A percentile compares a stretch with the other conserved stretches of the same genome.
These are phyloP conservation scores for Neurospora discreta DNA, from an alignment of 495 filamentous ascomycete species.

Conservation along the genomic window DNA sequence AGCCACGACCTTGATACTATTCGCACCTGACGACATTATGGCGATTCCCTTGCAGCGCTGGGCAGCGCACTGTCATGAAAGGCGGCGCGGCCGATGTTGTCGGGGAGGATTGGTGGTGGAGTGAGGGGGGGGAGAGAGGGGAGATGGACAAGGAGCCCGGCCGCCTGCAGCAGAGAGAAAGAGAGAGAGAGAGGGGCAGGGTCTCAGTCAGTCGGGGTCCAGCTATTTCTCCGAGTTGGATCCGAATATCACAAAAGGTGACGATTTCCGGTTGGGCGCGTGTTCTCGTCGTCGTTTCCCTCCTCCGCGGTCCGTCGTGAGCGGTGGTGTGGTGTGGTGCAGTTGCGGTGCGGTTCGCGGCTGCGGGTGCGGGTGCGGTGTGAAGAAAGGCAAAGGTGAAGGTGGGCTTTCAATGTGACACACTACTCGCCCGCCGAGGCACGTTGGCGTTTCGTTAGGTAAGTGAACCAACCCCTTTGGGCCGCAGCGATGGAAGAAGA, in stretches of 20 bases:
- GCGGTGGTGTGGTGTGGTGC: neutral
- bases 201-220: slow-evolving; percentile 1
- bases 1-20: slow-evolving; percentile 75
- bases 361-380: neutral
- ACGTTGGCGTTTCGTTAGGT: neutral
- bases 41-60: slow-evolving; percentile 23
- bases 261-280: neutral
- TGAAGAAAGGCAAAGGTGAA: neutral
- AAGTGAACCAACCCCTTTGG: neutral
- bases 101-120: slow-evolving; percentile 5
- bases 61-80: slow-evolving; percentile 27
- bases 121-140: neutral
- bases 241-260: neutral
- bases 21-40: slow-evolving; percentile 38
- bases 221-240: neutral
- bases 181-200: neutral
- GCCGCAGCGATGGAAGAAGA: neutral
- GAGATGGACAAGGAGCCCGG: neutral
- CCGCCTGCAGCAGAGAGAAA: slow-evolving; percentile 1
- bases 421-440: neutral
- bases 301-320: neutral
- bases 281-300: neutral
- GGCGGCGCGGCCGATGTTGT: neutral
- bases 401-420: neutral
- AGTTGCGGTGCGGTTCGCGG: neutral